Percentiles rank a stretch among this genome's conserved stretches.
These are phyloP conservation scores for Xanthoceras sorbifolium DNA, from an alignment of 345 rosid genomes.

Conservation along the genomic window DNA sequence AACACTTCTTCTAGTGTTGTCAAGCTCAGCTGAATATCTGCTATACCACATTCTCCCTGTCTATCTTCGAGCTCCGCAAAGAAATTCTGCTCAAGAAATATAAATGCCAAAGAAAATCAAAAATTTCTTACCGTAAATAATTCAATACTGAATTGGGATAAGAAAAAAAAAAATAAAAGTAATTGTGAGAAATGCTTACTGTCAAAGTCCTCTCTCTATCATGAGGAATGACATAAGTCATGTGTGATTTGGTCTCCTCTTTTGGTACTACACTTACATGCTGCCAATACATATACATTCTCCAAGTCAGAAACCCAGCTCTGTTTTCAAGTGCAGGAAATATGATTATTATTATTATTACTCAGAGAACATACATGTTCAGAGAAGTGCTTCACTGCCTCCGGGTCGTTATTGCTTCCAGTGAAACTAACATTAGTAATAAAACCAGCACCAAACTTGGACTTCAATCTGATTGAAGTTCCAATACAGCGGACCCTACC, in stretches of 20 bases:
- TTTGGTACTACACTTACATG: conserved; percentile 57
- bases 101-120: conserved; percentile 18
- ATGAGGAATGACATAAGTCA: conserved; percentile 78
- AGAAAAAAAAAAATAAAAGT: neutral
- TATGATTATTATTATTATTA: neutral
- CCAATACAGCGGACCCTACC: conserved; percentile 88
- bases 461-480: conserved; percentile 84
- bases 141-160: no score
- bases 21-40: conserved; percentile 85
- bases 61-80: conserved; percentile 75
- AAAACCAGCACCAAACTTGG: conserved; percentile 88
- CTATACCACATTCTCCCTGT: conserved; percentile 58
- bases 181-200: conserved; percentile 38
- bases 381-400: conserved; percentile 69
- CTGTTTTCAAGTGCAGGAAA: neutral
- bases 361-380: conserved; percentile 50
- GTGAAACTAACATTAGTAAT: conserved; percentile 69
- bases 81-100: conserved; percentile 41
- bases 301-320: conserved; percentile 14
- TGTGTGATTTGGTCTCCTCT: conserved; percentile 67
- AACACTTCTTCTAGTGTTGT: conserved; percentile 92
- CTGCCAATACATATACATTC: conserved; percentile 36
- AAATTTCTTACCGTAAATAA: no score
- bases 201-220: conserved; percentile 62
- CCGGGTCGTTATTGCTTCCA: conserved; percentile 43